Evolutionary conservation across 75 land plant genomes (phyloP).

Genomic region (Pseudotsuga menziesii): DNA sequence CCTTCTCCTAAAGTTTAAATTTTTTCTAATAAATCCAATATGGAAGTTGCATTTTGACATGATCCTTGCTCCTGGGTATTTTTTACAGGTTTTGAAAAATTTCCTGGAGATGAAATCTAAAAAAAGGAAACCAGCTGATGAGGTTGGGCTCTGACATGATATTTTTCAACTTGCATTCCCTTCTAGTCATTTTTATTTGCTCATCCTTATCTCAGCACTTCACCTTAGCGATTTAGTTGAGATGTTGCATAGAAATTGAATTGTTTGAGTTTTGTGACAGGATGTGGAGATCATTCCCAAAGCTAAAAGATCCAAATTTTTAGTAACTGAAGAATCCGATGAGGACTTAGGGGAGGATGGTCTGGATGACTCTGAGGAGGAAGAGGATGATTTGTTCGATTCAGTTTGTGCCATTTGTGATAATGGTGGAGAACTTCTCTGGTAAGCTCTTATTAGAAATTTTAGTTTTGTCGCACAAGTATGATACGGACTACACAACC

Average conservation of each 20-base stretch:
- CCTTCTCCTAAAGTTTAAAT: too few relatives aligned
- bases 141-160: constrained; percentile 25
- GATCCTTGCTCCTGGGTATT: too few relatives aligned
- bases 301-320: constrained; percentile 23
- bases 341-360: constrained; percentile 22
- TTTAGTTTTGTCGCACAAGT: too few relatives aligned
- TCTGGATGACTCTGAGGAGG: constrained; percentile 36
- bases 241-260: neutral
- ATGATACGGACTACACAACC: too few relatives aligned
- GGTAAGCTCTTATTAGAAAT: constrained; percentile 25
- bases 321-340: constrained; percentile 36
- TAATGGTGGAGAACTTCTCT: constrained; percentile 68
- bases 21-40: too few relatives aligned
- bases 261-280: constrained; percentile 16
- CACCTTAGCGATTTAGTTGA: neutral
- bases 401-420: constrained; percentile 80
- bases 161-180: neutral
- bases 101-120: constrained; percentile 28
- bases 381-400: constrained; percentile 50
- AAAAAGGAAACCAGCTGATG: constrained; percentile 27
- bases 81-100: constrained; percentile 20
- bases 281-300: constrained; percentile 2
- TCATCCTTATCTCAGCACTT: neutral
- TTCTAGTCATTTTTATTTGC: neutral
- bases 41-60: too few relatives aligned